Conservation (phyloP, 768 basidiomycete genomes). For the Wakefieldia striispora region DNA sequence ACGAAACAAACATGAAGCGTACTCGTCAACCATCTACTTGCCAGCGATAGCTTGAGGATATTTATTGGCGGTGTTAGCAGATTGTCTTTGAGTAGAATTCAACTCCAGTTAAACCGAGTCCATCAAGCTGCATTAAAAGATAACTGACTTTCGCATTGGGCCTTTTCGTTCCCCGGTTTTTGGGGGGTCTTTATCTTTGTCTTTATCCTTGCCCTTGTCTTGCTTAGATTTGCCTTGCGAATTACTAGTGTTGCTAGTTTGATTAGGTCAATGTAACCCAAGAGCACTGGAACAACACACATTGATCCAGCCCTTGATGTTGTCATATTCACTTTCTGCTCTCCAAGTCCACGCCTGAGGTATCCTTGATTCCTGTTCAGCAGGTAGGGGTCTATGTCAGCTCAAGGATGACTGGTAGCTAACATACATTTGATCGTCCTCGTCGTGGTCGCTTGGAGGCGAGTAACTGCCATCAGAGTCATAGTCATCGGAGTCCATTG, state of each 20-base stretch:
- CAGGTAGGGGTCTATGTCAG: neutral
- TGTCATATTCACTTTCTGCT: rapidly evolving
- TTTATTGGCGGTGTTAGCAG: neutral
- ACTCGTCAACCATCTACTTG: neutral
- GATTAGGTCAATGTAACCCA: neutral
- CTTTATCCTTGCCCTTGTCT: too few species aligned
- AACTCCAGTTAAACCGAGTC: neutral
- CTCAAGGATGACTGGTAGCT: neutral
- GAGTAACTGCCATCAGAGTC: neutral
- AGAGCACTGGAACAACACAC: constrained; percentile 1
- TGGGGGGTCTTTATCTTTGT: too few species aligned
- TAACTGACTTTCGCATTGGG: neutral
- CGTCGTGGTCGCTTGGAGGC: neutral
- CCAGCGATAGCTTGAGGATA: too few species aligned
- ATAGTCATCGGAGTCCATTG: neutral
- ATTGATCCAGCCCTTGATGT: neutral
- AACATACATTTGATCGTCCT: neutral
- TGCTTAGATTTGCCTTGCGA: too few species aligned
- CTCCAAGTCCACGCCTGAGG: constrained; percentile 8
- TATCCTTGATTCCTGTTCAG: constrained; percentile 1
- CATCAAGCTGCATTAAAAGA: neutral
- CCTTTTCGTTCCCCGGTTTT: neutral
- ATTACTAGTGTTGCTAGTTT: too few species aligned
- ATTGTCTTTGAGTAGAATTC: neutral
- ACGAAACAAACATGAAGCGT: neutral